Evolutionary conservation across 164 flowering plant genomes (phyloP).

Genomic region (Akebia trifoliata): DNA sequence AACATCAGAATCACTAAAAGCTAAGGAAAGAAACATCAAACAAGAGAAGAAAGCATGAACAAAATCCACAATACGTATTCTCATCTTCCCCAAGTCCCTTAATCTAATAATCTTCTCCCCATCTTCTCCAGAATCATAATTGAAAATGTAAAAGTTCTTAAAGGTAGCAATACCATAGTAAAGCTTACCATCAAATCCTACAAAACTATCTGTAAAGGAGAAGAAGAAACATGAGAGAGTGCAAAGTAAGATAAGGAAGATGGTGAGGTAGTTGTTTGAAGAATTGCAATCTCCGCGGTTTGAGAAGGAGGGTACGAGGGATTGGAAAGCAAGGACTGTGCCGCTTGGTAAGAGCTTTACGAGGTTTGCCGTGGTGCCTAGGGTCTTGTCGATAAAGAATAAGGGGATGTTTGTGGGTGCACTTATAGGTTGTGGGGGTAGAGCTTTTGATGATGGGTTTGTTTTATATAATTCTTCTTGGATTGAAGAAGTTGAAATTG

Average conservation of each 20-base stretch:
- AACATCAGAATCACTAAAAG: constrained; percentile 32
- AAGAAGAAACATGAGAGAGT: constrained; percentile 22
- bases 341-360: constrained; percentile 27
- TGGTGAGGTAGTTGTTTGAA: constrained; percentile 22
- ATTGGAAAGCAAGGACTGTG: constrained; percentile 29
- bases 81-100: constrained; percentile 19
- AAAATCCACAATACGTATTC: constrained; percentile 27
- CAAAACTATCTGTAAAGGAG: constrained; percentile 27
- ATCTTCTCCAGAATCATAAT: background rate
- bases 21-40: constrained; percentile 38
- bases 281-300: constrained; percentile 17
- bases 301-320: constrained; percentile 26
- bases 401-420: background rate
- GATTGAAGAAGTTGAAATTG: background rate
- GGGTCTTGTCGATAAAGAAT: constrained; percentile 8
- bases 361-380: constrained; percentile 24
- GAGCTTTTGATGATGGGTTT: too few relatives aligned
- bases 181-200: constrained; percentile 14
- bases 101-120: background rate
- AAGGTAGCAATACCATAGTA: constrained; percentile 26
- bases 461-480: background rate
- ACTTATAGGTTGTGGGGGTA: too few relatives aligned
- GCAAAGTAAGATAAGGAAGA: constrained; percentile 15
- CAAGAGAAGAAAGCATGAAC: constrained; percentile 42
- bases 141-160: constrained; percentile 19